phyloP scores from a whole-genome alignment of 192 early-diverging fungal species.

The Rhizophagus sp. region DNA sequence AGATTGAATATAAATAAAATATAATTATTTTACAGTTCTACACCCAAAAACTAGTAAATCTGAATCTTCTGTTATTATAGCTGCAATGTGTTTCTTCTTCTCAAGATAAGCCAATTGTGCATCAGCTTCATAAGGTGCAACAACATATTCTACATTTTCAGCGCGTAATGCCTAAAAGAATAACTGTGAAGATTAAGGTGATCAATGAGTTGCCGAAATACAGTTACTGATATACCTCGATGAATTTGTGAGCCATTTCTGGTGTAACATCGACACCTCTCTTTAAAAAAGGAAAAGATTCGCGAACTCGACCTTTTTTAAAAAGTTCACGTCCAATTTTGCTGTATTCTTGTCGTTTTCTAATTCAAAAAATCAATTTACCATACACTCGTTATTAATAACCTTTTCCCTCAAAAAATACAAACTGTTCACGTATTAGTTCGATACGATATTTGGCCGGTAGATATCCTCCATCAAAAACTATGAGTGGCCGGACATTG shows the following conservation, averaged over 20 bases:
- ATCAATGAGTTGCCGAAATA: conserved; percentile 19
- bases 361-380: conserved; percentile 30
- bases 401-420: not conserved
- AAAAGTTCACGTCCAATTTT: conserved; percentile 58
- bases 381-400: conserved; percentile 10
- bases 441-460: conserved; percentile 85
- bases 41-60: conserved; percentile 95
- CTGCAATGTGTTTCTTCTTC: conserved; percentile 62
- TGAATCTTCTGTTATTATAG: conserved; percentile 93
- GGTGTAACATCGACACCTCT: conserved; percentile 81
- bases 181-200: conserved; percentile 10
- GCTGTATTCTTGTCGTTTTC: conserved; percentile 59
- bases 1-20: conserved; percentile 6
- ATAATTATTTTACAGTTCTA: conserved; percentile 43
- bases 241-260: conserved; percentile 76
- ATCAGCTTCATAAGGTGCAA: conserved; percentile 98
- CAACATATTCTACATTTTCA: conserved; percentile 73
- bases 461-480: conserved; percentile 93
- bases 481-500: conserved; percentile 78
- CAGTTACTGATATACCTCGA: conserved; percentile 59
- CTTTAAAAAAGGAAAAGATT: conserved; percentile 76
- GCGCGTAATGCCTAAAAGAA: conserved; percentile 52
- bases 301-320: conserved; percentile 52
- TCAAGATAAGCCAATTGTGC: conserved; percentile 90
- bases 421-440: conserved; percentile 57